phyloP scores from a whole-genome alignment of 495 filamentous ascomycete species.

The Penicillium waksmanii region DNA sequence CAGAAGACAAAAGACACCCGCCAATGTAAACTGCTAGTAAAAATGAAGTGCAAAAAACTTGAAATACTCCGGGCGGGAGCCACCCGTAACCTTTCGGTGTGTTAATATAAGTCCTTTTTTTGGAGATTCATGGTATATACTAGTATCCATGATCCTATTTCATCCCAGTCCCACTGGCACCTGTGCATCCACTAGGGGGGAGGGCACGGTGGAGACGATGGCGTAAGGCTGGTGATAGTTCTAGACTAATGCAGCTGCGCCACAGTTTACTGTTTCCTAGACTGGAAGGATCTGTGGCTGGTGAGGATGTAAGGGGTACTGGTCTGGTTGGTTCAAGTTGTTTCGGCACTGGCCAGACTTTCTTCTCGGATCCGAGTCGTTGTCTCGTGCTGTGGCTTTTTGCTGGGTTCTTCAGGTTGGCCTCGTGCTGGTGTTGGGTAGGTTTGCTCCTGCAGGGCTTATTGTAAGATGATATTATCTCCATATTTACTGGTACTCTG shows the following conservation, averaged over 20 bases:
- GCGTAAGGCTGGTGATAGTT: neutral
- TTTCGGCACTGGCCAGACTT: neutral
- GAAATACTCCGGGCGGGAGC: too few species aligned
- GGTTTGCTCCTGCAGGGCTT: too few species aligned
- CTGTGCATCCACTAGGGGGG: neutral
- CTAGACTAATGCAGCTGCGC: neutral
- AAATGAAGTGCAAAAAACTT: too few species aligned
- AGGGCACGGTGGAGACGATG: neutral
- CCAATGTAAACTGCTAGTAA: too few species aligned
- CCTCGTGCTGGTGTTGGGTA: neutral
- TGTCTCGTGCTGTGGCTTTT: neutral
- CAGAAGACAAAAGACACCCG: too few species aligned
- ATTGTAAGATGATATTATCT: too few species aligned
- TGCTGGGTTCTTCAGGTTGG: neutral
- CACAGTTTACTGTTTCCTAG: neutral
- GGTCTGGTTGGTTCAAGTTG: neutral
- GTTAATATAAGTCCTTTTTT: too few species aligned
- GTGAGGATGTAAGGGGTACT: neutral
- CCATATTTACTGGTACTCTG: too few species aligned
- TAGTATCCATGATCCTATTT: too few species aligned
- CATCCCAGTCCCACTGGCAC: too few species aligned
- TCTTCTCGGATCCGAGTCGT: neutral
- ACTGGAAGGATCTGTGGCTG: neutral
- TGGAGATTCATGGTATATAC: too few species aligned
- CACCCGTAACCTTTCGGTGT: too few species aligned